Percentiles rank a stretch among this genome's conserved stretches.
phyloP scores from a whole-genome alignment of 2,329 filamentous ascomycete species.

The Curvularia eragrostidis region DNA sequence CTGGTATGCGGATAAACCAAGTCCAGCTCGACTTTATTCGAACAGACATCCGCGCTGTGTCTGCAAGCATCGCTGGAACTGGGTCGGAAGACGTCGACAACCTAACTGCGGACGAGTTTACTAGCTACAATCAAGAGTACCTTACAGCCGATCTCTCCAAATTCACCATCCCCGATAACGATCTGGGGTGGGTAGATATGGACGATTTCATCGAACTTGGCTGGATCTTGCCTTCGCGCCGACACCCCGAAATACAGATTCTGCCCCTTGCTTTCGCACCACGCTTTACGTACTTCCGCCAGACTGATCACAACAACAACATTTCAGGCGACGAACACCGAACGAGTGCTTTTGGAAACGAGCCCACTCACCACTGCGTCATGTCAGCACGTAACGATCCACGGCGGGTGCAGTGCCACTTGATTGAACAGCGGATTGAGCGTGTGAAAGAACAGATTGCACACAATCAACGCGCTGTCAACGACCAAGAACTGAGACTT shows the following conservation, averaged over 20 bases:
- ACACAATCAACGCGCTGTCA: constrained; percentile 73
- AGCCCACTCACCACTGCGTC: constrained; percentile 92
- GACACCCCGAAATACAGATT: constrained; percentile 92
- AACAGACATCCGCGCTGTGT: constrained; percentile 91
- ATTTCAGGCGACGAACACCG: constrained; percentile 81
- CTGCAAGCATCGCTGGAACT: constrained; percentile 84
- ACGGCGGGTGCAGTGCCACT: constrained; percentile 81
- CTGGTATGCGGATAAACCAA: constrained; percentile 93
- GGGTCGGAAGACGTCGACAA: constrained; percentile 75
- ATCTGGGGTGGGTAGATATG: constrained; percentile 98
- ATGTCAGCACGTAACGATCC: constrained; percentile 81
- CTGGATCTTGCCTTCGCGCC: constrained; percentile 90
- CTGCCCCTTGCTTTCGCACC: constrained; percentile 90
- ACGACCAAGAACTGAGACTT: constrained; percentile 73
- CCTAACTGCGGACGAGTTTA: constrained; percentile 67
- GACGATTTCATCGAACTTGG: constrained; percentile 98
- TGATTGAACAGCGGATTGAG: constrained; percentile 81
- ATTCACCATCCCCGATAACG: constrained; percentile 94
- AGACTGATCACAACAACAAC: constrained; percentile 87
- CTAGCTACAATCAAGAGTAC: constrained; percentile 60
- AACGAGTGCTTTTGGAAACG: constrained; percentile 88
- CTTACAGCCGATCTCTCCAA: constrained; percentile 71
- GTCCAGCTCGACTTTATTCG: constrained; percentile 91
- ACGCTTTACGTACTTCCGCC: constrained; percentile 95
- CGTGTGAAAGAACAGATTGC: constrained; percentile 80